Evolutionary conservation across 495 filamentous ascomycete species (phyloP).

Genomic region (Halenospora varia): DNA sequence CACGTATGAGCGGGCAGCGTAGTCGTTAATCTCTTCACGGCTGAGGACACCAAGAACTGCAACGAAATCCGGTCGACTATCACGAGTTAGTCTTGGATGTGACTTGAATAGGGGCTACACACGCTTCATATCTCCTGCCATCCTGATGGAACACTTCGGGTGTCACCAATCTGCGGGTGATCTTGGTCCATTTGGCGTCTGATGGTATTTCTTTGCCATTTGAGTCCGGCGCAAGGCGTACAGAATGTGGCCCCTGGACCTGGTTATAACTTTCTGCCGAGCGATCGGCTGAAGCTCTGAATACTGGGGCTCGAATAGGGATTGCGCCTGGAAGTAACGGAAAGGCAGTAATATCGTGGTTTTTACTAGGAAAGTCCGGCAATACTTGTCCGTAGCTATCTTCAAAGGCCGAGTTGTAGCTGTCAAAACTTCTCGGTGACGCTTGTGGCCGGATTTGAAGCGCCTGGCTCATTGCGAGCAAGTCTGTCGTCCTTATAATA

Average conservation of each 20-base stretch:
- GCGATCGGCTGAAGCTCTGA: neutral
- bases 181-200: conserved; percentile 69
- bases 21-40: conserved; percentile 55
- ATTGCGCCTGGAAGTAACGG: conserved; percentile 7
- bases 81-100: neutral
- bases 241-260: neutral
- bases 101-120: conserved; percentile 7
- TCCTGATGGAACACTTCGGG: conserved; percentile 62
- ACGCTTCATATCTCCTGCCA: conserved; percentile 65
- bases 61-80: conserved; percentile 53
- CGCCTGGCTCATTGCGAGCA: conserved; percentile 11
- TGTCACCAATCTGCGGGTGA: conserved; percentile 59
- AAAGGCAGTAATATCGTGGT: conserved; percentile 4
- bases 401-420: conserved; percentile 4
- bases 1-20: conserved; percentile 50
- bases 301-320: conserved; percentile 9
- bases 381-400: conserved; percentile 15
- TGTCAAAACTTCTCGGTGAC: conserved; percentile 13
- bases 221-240: conserved; percentile 42
- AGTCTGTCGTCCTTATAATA: conserved; percentile 16
- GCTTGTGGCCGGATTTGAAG: conserved; percentile 9
- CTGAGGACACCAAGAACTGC: conserved; percentile 61
- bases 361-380: conserved; percentile 9
- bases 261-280: conserved; percentile 14
- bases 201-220: conserved; percentile 57